phyloP scores from a whole-genome alignment of 2,329 filamentous ascomycete species.

The Claviceps sp. region DNA sequence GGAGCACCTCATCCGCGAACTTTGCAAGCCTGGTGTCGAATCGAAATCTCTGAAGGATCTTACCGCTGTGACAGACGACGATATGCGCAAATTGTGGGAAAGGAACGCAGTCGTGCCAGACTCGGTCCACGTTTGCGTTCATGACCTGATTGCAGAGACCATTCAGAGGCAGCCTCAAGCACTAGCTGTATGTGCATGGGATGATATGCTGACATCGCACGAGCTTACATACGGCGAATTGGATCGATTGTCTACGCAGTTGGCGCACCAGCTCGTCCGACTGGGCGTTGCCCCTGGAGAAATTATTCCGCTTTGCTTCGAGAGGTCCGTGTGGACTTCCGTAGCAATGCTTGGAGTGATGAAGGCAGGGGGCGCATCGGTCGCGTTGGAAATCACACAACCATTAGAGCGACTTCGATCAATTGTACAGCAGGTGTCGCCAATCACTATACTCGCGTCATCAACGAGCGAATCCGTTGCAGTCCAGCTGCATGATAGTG shows the following conservation, averaged over 20 bases:
- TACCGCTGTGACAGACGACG: background rate
- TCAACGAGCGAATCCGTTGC: background rate
- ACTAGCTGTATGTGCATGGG: slow-evolving; percentile 35
- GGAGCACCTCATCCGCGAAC: background rate
- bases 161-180: slow-evolving; percentile 23
- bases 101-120: slow-evolving; percentile 31
- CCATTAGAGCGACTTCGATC: slow-evolving; percentile 30
- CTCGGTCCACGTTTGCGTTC: slow-evolving; percentile 29
- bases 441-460: background rate
- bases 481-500: background rate
- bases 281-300: slow-evolving; percentile 25
- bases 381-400: slow-evolving; percentile 32
- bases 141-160: slow-evolving; percentile 30
- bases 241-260: slow-evolving; percentile 25
- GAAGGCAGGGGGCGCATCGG: slow-evolving; percentile 35
- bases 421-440: slow-evolving; percentile 26
- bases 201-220: slow-evolving; percentile 18
- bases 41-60: background rate
- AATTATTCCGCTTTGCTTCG: slow-evolving; percentile 34
- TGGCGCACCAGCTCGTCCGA: slow-evolving; percentile 26
- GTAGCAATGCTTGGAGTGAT: slow-evolving; percentile 32
- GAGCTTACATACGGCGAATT: slow-evolving; percentile 32
- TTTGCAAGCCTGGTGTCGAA: no score
- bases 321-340: slow-evolving; percentile 33
- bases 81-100: slow-evolving; percentile 24